Base-by-base conservation (phyloP, 1,284 basidiomycete species). In the Marasmius sp. region DNA sequence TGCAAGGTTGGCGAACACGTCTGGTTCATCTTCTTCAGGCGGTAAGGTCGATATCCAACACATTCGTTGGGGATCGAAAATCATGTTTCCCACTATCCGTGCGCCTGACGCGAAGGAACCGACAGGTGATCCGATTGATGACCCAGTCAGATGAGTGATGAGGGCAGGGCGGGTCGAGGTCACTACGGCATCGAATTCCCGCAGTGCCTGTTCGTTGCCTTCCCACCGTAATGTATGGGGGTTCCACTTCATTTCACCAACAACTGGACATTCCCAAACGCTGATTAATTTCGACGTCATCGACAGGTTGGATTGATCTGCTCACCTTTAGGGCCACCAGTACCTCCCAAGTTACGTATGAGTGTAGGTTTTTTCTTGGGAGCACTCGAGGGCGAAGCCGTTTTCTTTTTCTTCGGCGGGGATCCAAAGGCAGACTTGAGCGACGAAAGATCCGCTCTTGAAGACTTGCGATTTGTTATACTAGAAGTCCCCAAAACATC, bases 211-310 rank as follows among this genome's bases (percentile, higher is more conserved):
- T 67, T 98, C 96, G 74, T 98, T 98, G 61, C 97, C 97, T 79
- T 98, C 96, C 96, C 96, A 98, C 22, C 93, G 89, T 27, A 94
- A 83, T 8, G 87, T 88, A 39, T 79, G 80, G 22, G 95, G 94
- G 75, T 98, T 98, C 93, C 95, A 98, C 68, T 88, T 93, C 97
- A 98, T 98, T 62, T 97, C 94, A 22, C 94, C 94, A 61, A 96
- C 86, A 49, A 93, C 94, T 94, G 70, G 54, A 64, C 38, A 14
- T 10, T 39, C 7, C 49, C 6, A 47, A 3, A 60, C 27, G 27
- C 27, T 41, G 18, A 34, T 22, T 37, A 49, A 20, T 37, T 34
- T 36, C 37, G 39, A 34, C 16, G 6, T 51, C 18, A 22, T 54
- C 12, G 10, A 48, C 22, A 20, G 55, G 18, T 36, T 10, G 39